These are phyloP conservation scores for Clarireedia hainanense DNA, from an alignment of 2,329 filamentous ascomycete genomes.

Conservation along the genomic window DNA sequence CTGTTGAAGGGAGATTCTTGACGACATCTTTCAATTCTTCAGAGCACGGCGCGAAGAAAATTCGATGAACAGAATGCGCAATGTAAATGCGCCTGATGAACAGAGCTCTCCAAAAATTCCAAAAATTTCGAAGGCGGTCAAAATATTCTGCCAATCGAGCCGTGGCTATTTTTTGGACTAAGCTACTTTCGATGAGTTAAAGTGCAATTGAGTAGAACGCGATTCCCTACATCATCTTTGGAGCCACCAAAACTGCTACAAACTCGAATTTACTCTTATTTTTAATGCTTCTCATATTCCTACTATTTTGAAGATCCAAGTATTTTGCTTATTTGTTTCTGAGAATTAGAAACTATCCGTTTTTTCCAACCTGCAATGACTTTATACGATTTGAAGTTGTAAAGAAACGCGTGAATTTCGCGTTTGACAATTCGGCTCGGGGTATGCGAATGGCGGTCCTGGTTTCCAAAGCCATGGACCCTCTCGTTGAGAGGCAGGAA, in stretches of 20 bases:
- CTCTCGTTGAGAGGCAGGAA: conserved; percentile 17
- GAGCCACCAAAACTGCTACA: background rate
- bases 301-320: background rate
- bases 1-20: conserved; percentile 52
- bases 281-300: background rate
- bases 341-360: background rate
- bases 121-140: conserved; percentile 13
- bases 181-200: background rate
- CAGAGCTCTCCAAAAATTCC: background rate
- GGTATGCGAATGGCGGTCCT: conserved; percentile 24
- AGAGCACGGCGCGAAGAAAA: background rate
- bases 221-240: background rate
- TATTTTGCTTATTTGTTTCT: background rate
- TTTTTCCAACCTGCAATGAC: background rate
- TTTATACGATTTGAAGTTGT: background rate
- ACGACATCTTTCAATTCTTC: conserved; percentile 22
- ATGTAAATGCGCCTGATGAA: background rate
- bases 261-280: background rate
- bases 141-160: conserved; percentile 3
- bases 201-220: conserved; percentile 3
- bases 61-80: background rate
- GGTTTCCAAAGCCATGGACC: conserved; percentile 24
- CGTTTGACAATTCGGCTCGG: conserved; percentile 11
- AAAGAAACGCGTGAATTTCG: conserved; percentile 23
- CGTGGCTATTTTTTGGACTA: background rate